Evolutionary conservation across 2,329 filamentous ascomycete genomes (phyloP).

Genomic region (Ophiostoma sp.): DNA sequence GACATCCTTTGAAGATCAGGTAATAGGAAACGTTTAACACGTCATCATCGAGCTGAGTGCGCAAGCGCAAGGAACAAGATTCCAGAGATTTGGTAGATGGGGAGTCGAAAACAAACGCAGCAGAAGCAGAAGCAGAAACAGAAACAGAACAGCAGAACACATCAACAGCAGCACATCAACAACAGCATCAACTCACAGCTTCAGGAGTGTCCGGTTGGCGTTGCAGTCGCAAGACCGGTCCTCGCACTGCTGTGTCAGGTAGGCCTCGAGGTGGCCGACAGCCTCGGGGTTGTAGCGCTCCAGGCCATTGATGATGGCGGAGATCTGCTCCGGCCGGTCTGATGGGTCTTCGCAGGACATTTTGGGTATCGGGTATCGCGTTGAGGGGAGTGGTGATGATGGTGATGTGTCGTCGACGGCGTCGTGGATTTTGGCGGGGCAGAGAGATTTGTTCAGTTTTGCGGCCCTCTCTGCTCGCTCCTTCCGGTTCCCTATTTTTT

Average conservation of each 20-base stretch:
- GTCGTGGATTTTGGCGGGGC: conserved; percentile 14
- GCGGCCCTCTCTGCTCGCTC: conserved; percentile 11
- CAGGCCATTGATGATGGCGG: conserved; percentile 89
- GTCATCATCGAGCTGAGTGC: conserved; percentile 55
- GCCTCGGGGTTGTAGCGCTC: conserved; percentile 99
- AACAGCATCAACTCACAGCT: conserved; percentile 67
- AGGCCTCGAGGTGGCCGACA: conserved; percentile 86
- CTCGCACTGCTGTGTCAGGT: conserved; percentile 92
- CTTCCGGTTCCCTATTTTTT: conserved; percentile 18
- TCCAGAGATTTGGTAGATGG: not conserved
- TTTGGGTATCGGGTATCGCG: not conserved
- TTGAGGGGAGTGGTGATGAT: not conserved
- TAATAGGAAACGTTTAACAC: conserved; percentile 98
- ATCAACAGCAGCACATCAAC: not conserved
- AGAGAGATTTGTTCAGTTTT: conserved; percentile 22
- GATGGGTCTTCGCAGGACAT: conserved; percentile 79
- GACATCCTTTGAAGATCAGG: conserved; percentile 72
- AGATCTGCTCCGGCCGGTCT: conserved; percentile 87
- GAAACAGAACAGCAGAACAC: conserved; percentile 22
- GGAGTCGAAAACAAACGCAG: not conserved
- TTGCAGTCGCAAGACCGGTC: conserved; percentile 92
- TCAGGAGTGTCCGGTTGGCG: conserved; percentile 90
- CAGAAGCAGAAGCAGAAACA: not conserved
- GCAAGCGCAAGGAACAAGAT: conserved; percentile 9
- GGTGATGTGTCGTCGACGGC: not conserved